Base-by-base conservation (phyloP, 208 protist species). In the Angomonas ambiguus region DNA sequence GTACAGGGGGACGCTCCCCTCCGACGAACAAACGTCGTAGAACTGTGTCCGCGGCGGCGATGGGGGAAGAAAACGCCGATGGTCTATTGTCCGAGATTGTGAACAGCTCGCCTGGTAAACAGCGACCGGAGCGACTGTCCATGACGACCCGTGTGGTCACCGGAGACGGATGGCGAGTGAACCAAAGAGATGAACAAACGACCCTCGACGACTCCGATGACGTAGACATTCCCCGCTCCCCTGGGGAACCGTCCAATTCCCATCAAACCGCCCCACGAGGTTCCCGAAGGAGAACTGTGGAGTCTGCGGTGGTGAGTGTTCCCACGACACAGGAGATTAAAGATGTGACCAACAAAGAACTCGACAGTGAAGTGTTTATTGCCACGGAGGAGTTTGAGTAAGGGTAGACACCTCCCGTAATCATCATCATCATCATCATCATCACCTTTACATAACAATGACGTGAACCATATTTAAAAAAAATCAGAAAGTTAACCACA, bases 341-440 rank as follows among this genome's bases (percentile, higher is more conserved):
- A 13, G 59, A 74, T 48, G 74, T 84, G 25, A 42, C 67, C 0
- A 67, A 45, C 20, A 77, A 73, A 20, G 82, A 61, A 5, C 42
- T 92, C 6, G 76, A 90, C 56, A 72, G 70, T 62, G 88, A 94
- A 55, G 76, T 88, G 3, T 91, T 94, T 65, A 86, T 94, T 28
- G 88, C 79, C 2, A 95, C 89, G 1, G 71, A 88, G 41, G 89
- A 95, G 66, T 94, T 69, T 61, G 85, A 92, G 57, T 92, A 84
- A 60, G 4, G 20, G 4, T 8, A 28, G 13, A 58, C 13, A 18
- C 8, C 42, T 51, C 58, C 18, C 38, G 32, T 25, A 35, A 57
- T 51, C 0, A 41, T 2, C 6, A 0, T 56, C 10, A 57, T 31
- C 34, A 59, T 10, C 62, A 32, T 51, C 28, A n/a, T n/a, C n/a